These are phyloP conservation scores for Spizellomyces sp. DNA, from an alignment of 192 early-diverging fungal species.

Conservation along the genomic window DNA sequence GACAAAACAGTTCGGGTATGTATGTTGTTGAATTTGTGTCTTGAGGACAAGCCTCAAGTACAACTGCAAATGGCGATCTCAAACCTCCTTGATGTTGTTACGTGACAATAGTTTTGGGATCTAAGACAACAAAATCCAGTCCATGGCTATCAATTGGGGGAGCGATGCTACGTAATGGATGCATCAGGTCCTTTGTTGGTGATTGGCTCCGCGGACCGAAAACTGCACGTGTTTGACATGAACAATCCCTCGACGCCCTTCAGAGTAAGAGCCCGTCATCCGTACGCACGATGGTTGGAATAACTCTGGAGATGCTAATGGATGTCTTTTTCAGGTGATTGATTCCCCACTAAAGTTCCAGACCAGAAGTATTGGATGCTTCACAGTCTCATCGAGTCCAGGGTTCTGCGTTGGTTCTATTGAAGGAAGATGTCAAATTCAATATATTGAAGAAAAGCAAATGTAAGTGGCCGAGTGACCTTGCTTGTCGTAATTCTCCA, in stretches of 20 bases:
- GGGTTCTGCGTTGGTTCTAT: conserved; percentile 93
- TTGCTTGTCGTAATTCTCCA: neutral
- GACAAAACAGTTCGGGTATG: conserved; percentile 84
- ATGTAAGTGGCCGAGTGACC: neutral
- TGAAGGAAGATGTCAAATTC: conserved; percentile 92
- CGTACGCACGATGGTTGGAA: neutral
- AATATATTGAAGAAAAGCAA: conserved; percentile 83
- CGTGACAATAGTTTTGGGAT: conserved; percentile 83
- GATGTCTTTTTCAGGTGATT: conserved; percentile 25
- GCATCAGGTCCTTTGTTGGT: conserved; percentile 77
- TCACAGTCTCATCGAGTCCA: conserved; percentile 51
- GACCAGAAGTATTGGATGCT: conserved; percentile 81
- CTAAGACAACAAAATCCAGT: conserved; percentile 75
- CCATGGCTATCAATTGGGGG: conserved; percentile 73
- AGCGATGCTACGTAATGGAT: conserved; percentile 93
- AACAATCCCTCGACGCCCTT: conserved; percentile 73
- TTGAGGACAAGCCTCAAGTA: neutral
- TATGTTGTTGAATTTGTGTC: neutral
- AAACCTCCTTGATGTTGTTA: neutral
- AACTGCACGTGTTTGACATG: conserved; percentile 79
- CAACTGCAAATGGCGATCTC: neutral
- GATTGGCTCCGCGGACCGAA: conserved; percentile 89
- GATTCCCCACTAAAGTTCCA: conserved; percentile 81
- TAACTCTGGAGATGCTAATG: conserved; percentile 2
- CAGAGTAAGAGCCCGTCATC: conserved; percentile 50